Conservation (phyloP, 352 stramenopile genomes). For the Stramenopiles sp. region DNA sequence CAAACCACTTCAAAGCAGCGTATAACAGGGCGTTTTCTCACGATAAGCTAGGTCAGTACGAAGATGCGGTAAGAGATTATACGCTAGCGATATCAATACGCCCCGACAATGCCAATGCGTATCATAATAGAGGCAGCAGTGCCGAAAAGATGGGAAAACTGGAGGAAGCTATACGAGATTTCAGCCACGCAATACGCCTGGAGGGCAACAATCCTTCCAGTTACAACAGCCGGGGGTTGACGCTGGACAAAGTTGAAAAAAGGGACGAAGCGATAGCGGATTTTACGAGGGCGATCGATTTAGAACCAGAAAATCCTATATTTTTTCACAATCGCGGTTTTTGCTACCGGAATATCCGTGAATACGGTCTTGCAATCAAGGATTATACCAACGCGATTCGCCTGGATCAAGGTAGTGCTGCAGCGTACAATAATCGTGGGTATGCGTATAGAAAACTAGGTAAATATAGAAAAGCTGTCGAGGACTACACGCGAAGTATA, state of each 20-base stretch:
- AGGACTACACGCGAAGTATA: constrained; percentile 45
- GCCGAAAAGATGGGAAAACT: constrained; percentile 41
- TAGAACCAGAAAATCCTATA: constrained; percentile 46
- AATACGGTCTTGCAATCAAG: constrained; percentile 38
- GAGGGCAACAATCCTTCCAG: constrained; percentile 39
- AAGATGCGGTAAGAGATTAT: constrained; percentile 48
- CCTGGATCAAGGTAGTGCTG: constrained; percentile 42
- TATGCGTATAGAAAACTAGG: constrained; percentile 50
- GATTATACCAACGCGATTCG: constrained; percentile 43
- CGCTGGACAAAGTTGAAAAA: constrained; percentile 29
- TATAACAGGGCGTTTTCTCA: constrained; percentile 63
- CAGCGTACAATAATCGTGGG: constrained; percentile 54
- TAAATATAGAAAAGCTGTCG: constrained; percentile 39
- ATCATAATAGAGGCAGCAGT: constrained; percentile 56
- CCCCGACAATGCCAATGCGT: constrained; percentile 48
- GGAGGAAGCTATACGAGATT: constrained; percentile 37
- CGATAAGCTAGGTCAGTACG: constrained; percentile 46
- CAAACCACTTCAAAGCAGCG: constrained; percentile 53
- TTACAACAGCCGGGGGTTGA: constrained; percentile 54
- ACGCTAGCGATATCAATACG: constrained; percentile 40
- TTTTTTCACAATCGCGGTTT: constrained; percentile 62
- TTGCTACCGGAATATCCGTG: constrained; percentile 50
- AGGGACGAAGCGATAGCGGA: constrained; percentile 45
- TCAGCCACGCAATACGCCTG: constrained; percentile 38
- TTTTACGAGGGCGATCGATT: constrained; percentile 37